Evolutionary conservation across 192 early-diverging fungal genomes (phyloP).

Genomic region (Coemansia pectinata): DNA sequence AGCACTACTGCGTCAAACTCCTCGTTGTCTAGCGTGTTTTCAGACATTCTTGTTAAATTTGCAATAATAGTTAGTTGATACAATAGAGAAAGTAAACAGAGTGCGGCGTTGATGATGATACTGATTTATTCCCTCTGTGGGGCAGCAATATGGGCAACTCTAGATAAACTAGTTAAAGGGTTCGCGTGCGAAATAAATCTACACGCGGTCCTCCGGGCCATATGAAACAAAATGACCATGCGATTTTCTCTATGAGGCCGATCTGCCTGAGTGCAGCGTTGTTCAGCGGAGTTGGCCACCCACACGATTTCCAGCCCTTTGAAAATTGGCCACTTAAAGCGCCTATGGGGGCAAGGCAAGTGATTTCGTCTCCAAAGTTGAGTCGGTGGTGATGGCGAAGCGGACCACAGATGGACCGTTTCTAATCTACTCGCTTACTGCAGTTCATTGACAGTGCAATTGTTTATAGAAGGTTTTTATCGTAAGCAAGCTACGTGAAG

Average conservation of each 20-base stretch:
- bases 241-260: no score
- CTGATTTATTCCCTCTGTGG: no score
- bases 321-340: not conserved
- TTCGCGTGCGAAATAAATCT: no score
- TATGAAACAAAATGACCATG: no score
- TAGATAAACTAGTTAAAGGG: no score
- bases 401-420: not conserved
- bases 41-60: not conserved
- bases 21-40: constrained; percentile 43
- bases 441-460: not conserved
- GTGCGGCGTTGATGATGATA: not conserved
- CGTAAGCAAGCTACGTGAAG: not conserved
- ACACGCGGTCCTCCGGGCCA: no score
- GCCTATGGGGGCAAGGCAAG: not conserved
- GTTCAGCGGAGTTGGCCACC: not conserved
- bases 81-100: not conserved
- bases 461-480: not conserved
- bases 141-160: no score
- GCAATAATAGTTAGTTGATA: not conserved
- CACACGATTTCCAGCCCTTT: not conserved
- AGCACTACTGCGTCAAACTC: constrained; percentile 80
- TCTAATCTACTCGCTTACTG: not conserved
- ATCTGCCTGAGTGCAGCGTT: not conserved
- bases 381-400: not conserved
- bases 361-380: not conserved